Conservation (phyloP, 1,139 yeast species). For the Spathaspora sp. region DNA sequence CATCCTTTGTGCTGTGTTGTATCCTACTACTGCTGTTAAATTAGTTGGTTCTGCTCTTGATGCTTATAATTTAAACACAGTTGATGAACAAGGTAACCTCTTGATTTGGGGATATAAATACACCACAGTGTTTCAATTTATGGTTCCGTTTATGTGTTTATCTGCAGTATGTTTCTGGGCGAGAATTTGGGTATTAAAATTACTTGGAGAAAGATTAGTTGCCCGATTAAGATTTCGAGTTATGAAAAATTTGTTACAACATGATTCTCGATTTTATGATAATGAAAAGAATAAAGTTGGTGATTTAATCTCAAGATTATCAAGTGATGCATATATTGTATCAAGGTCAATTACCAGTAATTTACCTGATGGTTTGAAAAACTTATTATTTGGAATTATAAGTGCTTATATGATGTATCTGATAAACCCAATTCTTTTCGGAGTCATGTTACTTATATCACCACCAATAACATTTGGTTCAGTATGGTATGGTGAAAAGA, state of each 20-base stretch:
- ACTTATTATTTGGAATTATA: constrained; percentile 43
- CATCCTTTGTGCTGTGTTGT: constrained; percentile 46
- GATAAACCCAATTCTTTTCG: constrained; percentile 45
- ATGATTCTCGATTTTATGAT: constrained; percentile 52
- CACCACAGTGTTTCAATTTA: constrained; percentile 39
- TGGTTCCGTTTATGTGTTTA: constrained; percentile 48
- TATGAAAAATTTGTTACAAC: constrained; percentile 50
- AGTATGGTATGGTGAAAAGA: constrained; percentile 50
- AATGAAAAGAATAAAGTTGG: constrained; percentile 55
- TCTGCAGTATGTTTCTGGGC: constrained; percentile 53
- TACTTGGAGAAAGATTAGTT: constrained; percentile 43
- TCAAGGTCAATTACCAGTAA: constrained; percentile 46
- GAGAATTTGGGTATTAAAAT: constrained; percentile 46
- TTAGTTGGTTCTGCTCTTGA: constrained; percentile 50
- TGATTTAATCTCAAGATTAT: constrained; percentile 52
- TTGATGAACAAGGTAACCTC: constrained; percentile 41
- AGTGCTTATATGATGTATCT: constrained; percentile 50
- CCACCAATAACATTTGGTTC: constrained; percentile 56
- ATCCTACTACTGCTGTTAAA: constrained; percentile 47
- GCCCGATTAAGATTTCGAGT: constrained; percentile 49
- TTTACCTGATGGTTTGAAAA: constrained; percentile 51
- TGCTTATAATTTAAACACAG: constrained; percentile 37
- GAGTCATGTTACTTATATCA: constrained; percentile 51
- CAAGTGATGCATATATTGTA: constrained; percentile 56
- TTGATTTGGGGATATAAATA: constrained; percentile 49